Evolutionary conservation across 306 rosid species (phyloP).

Genomic region (Casuarina glauca): DNA sequence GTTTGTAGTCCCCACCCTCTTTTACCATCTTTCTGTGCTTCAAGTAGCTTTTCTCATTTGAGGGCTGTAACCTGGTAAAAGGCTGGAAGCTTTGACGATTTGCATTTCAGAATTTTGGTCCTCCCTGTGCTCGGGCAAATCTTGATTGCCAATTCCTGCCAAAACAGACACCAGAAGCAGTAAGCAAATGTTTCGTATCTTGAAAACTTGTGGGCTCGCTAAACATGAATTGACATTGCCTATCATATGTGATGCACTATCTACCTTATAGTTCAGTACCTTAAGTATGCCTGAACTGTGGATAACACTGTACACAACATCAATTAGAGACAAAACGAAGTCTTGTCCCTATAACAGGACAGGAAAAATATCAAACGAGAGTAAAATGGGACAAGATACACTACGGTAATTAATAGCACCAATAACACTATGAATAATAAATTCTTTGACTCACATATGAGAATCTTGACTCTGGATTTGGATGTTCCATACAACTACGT

Average conservation of each 20-base stretch:
- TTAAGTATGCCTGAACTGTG: neutral
- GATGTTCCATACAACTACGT: neutral
- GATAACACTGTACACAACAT: neutral
- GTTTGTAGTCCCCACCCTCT: neutral
- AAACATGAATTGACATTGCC: neutral
- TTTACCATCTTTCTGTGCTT: neutral
- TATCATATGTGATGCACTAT: neutral
- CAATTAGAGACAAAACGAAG: neutral
- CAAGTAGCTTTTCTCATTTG: neutral
- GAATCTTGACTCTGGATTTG: neutral
- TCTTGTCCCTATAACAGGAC: neutral
- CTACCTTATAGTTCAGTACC: neutral
- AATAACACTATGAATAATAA: neutral
- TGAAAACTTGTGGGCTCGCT: neutral
- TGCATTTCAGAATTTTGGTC: neutral
- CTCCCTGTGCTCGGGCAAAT: slow-evolving; percentile 17
- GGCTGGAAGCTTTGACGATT: neutral
- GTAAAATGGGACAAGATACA: neutral
- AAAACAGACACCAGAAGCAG: neutral
- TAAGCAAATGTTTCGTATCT: neutral
- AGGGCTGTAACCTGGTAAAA: neutral
- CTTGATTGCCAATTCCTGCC: slow-evolving; percentile 6
- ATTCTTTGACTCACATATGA: no score
- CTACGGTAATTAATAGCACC: neutral
- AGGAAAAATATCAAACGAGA: neutral